Conservation (phyloP, 176 grass and related monocot genomes). For the Zoysia pacifica region DNA sequence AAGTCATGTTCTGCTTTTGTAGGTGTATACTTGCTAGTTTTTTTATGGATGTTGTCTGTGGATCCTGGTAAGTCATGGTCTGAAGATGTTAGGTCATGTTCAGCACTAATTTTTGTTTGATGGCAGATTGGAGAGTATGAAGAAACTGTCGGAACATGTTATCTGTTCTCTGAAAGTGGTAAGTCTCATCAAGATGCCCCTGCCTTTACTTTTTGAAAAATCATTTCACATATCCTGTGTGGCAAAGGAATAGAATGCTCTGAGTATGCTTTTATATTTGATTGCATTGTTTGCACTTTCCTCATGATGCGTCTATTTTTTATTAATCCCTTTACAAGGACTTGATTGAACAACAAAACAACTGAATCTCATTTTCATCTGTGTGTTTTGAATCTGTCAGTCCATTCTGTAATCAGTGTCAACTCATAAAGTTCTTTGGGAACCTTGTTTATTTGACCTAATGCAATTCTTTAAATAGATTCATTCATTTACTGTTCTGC, state of each 20-base stretch:
- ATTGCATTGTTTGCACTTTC: not conserved
- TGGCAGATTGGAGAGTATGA: conserved; percentile 82
- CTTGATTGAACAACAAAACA: not conserved
- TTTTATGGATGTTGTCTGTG: not conserved
- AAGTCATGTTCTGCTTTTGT: conserved; percentile 28
- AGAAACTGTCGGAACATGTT: conserved; percentile 82
- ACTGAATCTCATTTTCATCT: conserved; percentile 16
- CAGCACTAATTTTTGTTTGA: conserved; percentile 23
- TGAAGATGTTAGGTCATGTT: no score
- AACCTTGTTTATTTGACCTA: not conserved
- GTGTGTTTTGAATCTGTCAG: conserved; percentile 3
- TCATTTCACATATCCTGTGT: not conserved
- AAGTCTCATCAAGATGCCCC: not conserved
- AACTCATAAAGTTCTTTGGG: not conserved
- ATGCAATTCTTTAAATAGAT: not conserved
- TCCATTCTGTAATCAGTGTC: conserved; percentile 15
- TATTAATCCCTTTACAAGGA: not conserved
- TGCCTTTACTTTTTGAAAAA: not conserved
- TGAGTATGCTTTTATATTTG: not conserved
- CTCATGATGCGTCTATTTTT: not conserved
- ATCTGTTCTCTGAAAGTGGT: conserved; percentile 76
- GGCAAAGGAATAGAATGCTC: not conserved
- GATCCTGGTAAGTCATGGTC: not conserved
- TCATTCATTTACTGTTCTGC: not conserved
- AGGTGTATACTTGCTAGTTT: not conserved